Evolutionary conservation across 495 filamentous ascomycete genomes (phyloP).

Genomic region (Xylaria flabelliformis): DNA sequence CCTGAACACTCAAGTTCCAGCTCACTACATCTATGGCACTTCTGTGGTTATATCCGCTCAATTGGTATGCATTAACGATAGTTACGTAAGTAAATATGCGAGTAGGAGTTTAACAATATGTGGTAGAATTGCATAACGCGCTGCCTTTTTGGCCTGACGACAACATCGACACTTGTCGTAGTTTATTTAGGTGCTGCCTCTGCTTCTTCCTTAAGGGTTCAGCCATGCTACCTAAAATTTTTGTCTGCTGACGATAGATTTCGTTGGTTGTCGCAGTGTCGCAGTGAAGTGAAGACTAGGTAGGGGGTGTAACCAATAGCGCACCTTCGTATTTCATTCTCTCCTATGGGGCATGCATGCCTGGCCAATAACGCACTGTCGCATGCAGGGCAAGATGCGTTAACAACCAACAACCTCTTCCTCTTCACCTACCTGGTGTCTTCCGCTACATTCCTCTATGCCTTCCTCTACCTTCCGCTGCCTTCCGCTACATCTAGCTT

Average conservation of each 20-base stretch:
- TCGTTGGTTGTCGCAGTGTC: conserved; percentile 10
- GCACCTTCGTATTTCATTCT: background rate
- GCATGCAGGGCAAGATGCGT: no score
- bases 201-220: conserved; percentile 8
- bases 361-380: background rate
- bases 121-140: background rate
- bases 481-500: no score
- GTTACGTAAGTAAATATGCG: background rate
- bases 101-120: background rate
- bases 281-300: background rate
- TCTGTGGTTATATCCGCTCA: conserved; percentile 6
- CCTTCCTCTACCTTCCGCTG: no score
- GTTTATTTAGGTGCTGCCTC: conserved; percentile 6
- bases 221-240: background rate
- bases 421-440: no score
- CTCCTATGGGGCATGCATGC: no score
- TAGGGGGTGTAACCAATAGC: no score
- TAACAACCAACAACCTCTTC: no score
- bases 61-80: background rate
- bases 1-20: conserved; percentile 11
- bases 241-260: background rate
- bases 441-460: no score
- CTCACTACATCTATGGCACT: conserved; percentile 3
- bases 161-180: conserved; percentile 15
- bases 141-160: conserved; percentile 2